Base-by-base conservation (phyloP, 1,284 basidiomycete species). In the Ceratobasidium sp. region DNA sequence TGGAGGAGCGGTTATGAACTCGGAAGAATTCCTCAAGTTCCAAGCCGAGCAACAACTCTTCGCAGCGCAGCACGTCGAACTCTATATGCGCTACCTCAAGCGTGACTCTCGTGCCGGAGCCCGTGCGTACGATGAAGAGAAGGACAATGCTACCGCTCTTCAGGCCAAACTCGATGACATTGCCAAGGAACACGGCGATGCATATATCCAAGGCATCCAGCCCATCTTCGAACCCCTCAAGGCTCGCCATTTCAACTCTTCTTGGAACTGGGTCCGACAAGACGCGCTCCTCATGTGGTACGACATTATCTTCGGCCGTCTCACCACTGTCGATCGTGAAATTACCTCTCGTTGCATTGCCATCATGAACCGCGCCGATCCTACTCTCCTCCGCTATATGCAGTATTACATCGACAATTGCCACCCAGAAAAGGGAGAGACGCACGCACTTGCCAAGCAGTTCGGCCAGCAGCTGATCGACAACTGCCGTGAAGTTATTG, bases 191-290 rank as follows among this genome's bases (percentile, higher is more conserved):
- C 94, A 97, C 73, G 93, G 97, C 29, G 95, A 98, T 74, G 78
- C 83, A 0, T 99, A 99, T 80, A 83, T 98, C 72, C 91, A 97
- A 69, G 96, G 96, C 53, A 97, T 99, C 73, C 87, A 95, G 77
- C 95, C 96, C 16, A 84, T 86, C 69, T 99, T 99, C 80, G 92
- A 95, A 75, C 88, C 92, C 2, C 83, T 96, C 77, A 99, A 99
- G 80, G 96, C 95, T 19, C 91, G 97, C 58, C 93, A 91, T 77
- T 99, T 99, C 82, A 95, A 98, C 78, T 98, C 95, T 9, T 94
- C 90, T 11, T 99, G 96, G 96, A 99, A 99, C 79, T 99, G 96
- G 97, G 95, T 92, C 59, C 89, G 96, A 73, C 95, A 98, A 80
- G 94, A 96, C 73, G 93, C 95, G 27, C 83, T 98, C 46, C 82